A percentile compares a stretch with the other conserved stretches of the same genome.
Conservation (phyloP, 805 yeast species). For the Kazachstania viticola region DNA sequence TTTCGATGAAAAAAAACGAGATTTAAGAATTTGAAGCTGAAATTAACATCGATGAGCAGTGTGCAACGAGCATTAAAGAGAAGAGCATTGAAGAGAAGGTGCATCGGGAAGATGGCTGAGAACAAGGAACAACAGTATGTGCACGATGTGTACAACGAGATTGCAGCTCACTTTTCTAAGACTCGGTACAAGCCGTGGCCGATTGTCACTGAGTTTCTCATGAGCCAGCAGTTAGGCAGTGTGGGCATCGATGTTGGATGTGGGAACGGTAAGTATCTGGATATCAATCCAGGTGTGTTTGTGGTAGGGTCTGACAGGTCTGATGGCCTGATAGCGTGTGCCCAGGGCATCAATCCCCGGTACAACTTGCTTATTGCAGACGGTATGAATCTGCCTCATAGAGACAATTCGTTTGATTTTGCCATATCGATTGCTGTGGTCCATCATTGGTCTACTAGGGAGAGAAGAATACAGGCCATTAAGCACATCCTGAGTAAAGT, state of each 20-base stretch:
- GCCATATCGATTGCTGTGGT: slow-evolving; percentile 93
- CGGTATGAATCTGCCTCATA: slow-evolving; percentile 57
- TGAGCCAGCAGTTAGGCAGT: slow-evolving; percentile 36
- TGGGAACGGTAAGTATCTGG: slow-evolving; percentile 89
- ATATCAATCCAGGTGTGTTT: slow-evolving; percentile 53
- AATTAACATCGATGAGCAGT: no score
- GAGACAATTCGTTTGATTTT: slow-evolving; percentile 45
- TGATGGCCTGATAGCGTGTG: slow-evolving; percentile 56
- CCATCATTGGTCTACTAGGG: slow-evolving; percentile 85
- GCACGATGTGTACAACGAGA: slow-evolving; percentile 86
- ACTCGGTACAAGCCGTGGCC: slow-evolving; percentile 98
- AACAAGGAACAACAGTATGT: slow-evolving; percentile 66
- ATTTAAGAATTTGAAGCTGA: no score
- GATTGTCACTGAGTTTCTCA: slow-evolving; percentile 64
- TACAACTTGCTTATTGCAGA: slow-evolving; percentile 68
- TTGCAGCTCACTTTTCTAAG: slow-evolving; percentile 85
- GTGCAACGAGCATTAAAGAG: no score
- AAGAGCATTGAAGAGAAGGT: no score
- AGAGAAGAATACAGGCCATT: slow-evolving; percentile 70
- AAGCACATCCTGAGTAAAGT: slow-evolving; percentile 52
- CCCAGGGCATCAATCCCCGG: slow-evolving; percentile 29
- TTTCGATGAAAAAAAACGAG: no score
- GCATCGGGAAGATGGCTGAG: no score
- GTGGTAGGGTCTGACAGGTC: slow-evolving; percentile 70
- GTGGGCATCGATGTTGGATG: slow-evolving; percentile 92